Conservation (phyloP, 768 basidiomycete genomes). For the Termitomyces heimii region DNA sequence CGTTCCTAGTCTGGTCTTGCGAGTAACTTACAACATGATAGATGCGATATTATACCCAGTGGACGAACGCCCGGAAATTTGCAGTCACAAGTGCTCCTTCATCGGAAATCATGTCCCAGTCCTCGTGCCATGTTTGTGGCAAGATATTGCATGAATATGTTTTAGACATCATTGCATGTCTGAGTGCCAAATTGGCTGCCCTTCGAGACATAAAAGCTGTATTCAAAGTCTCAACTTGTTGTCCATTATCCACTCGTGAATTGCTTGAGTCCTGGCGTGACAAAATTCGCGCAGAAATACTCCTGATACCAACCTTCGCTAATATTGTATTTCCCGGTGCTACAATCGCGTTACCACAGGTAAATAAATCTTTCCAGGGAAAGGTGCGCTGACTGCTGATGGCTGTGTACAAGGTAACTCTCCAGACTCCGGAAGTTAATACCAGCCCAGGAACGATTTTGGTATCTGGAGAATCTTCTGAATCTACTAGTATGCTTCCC, state of each 20-base stretch:
- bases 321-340: background rate
- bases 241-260: background rate
- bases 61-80: background rate
- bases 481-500: background rate
- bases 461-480: background rate
- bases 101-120: background rate
- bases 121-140: background rate
- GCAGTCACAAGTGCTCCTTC: background rate
- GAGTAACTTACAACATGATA: background rate
- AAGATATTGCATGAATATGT: background rate
- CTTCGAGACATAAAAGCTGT: background rate
- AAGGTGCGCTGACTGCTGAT: background rate
- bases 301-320: background rate
- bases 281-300: background rate
- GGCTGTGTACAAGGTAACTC: background rate
- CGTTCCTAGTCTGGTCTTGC: background rate
- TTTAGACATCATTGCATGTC: background rate
- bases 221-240: background rate
- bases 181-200: background rate
- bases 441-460: background rate
- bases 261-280: background rate
- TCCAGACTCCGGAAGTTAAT: background rate
- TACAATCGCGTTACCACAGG: background rate
- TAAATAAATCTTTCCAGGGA: background rate
- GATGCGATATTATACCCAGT: slow-evolving; percentile 1